A percentile compares a stretch with the other conserved stretches of the same genome.
Conservation (phyloP, 2,329 filamentous ascomycete species). For the Geosmithia flava region DNA sequence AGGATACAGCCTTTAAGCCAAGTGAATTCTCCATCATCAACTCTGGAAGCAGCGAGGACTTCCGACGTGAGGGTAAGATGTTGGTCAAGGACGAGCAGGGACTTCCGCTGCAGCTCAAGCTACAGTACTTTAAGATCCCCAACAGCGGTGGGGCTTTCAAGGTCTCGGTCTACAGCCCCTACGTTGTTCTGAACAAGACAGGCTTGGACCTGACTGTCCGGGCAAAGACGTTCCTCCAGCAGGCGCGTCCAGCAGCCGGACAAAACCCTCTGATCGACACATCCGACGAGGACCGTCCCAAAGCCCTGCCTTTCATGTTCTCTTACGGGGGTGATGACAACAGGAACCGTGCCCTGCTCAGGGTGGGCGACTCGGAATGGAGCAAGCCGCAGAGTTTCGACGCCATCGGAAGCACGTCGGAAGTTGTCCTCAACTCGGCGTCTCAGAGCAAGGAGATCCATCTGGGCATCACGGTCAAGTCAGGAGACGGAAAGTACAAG, state of each 20-base stretch:
- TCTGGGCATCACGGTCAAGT: slow-evolving; percentile 74
- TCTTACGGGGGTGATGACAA: slow-evolving; percentile 82
- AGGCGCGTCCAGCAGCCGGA: slow-evolving; percentile 71
- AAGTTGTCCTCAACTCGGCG: slow-evolving; percentile 69
- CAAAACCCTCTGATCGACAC: slow-evolving; percentile 49
- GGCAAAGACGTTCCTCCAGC: slow-evolving; percentile 79
- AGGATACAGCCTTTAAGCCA: slow-evolving; percentile 86
- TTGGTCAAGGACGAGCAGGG: slow-evolving; percentile 77
- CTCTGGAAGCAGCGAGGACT: slow-evolving; percentile 75
- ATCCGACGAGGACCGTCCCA: slow-evolving; percentile 44
- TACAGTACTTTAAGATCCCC: slow-evolving; percentile 85
- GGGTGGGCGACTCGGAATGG: slow-evolving; percentile 84
- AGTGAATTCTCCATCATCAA: slow-evolving; percentile 99
- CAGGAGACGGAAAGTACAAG: slow-evolving; percentile 96
- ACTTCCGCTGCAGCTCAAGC: slow-evolving; percentile 63
- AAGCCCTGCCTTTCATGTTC: slow-evolving; percentile 88
- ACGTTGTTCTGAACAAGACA: slow-evolving; percentile 91
- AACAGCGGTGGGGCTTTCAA: slow-evolving; percentile 93
- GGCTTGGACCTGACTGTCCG: slow-evolving; percentile 79
- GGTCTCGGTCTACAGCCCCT: slow-evolving; percentile 89
- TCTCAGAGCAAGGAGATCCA: slow-evolving; percentile 72
- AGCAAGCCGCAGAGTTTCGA: slow-evolving; percentile 98
- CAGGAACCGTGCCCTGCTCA: slow-evolving; percentile 79
- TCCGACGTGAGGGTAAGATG: slow-evolving; percentile 68
- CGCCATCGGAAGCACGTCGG: slow-evolving; percentile 84